These are phyloP conservation scores for Miscanthus lutarioriparius DNA, from an alignment of 176 grass and related monocot species.

Conservation along the genomic window DNA sequence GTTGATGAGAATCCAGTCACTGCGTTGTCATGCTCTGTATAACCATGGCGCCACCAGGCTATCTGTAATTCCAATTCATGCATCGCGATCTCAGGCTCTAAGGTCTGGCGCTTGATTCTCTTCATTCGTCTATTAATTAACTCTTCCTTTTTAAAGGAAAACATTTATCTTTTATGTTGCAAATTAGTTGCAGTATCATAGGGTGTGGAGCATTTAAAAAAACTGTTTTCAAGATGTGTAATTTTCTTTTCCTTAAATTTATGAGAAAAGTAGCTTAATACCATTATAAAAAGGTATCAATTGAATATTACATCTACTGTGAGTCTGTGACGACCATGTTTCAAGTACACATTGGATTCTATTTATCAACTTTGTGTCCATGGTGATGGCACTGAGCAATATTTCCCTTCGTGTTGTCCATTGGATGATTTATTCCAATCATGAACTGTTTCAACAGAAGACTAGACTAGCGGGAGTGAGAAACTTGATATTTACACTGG, in stretches of 20 bases:
- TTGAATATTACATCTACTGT: neutral
- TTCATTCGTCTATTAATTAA: slow-evolving; percentile 23
- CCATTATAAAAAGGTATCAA: neutral
- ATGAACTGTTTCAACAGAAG: slow-evolving; percentile 1
- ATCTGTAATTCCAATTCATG: slow-evolving; percentile 81
- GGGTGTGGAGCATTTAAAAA: neutral
- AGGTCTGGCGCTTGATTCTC: slow-evolving; percentile 48
- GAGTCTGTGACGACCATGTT: neutral
- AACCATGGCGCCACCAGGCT: slow-evolving; percentile 69
- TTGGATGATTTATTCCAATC: neutral
- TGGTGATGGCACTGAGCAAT: neutral
- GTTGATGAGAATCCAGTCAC: slow-evolving; percentile 80
- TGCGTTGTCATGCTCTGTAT: slow-evolving; percentile 77
- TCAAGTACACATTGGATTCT: neutral
- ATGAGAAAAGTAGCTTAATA: neutral
- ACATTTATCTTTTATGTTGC: slow-evolving; percentile 17
- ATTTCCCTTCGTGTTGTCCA: neutral
- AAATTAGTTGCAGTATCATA: neutral
- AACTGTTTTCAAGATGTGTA: neutral
- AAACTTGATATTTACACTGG: neutral
- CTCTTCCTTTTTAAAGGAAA: neutral
- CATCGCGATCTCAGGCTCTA: slow-evolving; percentile 80
- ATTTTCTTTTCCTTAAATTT: neutral
- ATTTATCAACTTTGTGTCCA: neutral
- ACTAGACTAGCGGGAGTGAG: neutral